phyloP scores from a whole-genome alignment of 2,329 filamentous ascomycete genomes.

The Monosporascus sp. region DNA sequence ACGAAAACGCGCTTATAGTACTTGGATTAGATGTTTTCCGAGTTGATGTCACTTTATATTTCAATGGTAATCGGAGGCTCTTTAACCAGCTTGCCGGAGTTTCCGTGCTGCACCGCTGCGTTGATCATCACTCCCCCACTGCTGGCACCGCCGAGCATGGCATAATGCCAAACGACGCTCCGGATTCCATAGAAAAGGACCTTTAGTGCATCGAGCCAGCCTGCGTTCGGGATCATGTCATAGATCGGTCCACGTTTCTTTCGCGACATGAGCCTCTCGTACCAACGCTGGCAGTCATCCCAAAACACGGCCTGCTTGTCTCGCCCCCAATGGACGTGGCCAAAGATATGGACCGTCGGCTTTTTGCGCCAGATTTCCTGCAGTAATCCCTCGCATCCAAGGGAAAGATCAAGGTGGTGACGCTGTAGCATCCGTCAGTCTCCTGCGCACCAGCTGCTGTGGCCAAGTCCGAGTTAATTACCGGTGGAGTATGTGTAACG shows the following conservation, averaged over 20 bases:
- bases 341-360: conserved; percentile 75
- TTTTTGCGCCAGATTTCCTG: conserved; percentile 68
- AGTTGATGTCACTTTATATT: conserved; percentile 9
- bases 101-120: conserved; percentile 50
- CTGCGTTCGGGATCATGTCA: conserved; percentile 40
- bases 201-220: conserved; percentile 41
- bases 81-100: conserved; percentile 43
- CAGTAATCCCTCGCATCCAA: conserved; percentile 68
- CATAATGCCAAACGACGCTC: conserved; percentile 49
- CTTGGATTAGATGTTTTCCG: not conserved
- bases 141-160: conserved; percentile 48
- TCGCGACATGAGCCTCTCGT: conserved; percentile 58
- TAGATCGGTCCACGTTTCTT: conserved; percentile 36
- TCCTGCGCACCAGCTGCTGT: not conserved
- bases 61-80: conserved; percentile 24
- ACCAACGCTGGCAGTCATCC: conserved; percentile 66
- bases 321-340: conserved; percentile 74
- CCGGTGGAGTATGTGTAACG: conserved; percentile 75
- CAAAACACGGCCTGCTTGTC: conserved; percentile 68
- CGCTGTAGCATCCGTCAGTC: conserved; percentile 33
- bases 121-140: conserved; percentile 51
- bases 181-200: conserved; percentile 41
- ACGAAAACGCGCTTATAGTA: no score
- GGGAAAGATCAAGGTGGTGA: conserved; percentile 62
- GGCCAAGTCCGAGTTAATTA: conserved; percentile 23